These are phyloP conservation scores for Oldenlandia corymbosa DNA, from an alignment of 257 asterid genomes.

Conservation along the genomic window DNA sequence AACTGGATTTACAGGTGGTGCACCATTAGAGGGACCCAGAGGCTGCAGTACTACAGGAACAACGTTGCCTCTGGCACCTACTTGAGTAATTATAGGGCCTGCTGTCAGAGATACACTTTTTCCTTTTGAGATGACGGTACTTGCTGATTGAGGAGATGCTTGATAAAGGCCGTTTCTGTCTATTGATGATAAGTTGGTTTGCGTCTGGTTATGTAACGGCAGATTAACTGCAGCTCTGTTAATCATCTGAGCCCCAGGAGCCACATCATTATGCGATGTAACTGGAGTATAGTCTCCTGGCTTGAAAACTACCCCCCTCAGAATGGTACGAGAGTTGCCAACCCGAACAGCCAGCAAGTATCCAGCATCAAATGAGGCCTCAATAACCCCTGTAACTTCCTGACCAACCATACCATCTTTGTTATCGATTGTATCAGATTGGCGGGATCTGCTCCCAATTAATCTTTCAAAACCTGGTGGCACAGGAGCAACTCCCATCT, in stretches of 20 bases:
- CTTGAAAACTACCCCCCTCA: conserved; percentile 82
- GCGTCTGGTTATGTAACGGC: conserved; percentile 32
- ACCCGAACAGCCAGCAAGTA: conserved; percentile 66
- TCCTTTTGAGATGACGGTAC: conserved; percentile 33
- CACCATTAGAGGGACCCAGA: conserved; percentile 31
- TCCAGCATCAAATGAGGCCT: conserved; percentile 86
- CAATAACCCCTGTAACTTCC: conserved; percentile 76
- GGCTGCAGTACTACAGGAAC: conserved; percentile 67
- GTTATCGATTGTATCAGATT: conserved; percentile 19
- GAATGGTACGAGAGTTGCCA: conserved; percentile 51
- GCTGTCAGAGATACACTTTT: conserved; percentile 23
- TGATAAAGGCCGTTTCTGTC: conserved; percentile 17
- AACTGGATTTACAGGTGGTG: conserved; percentile 18
- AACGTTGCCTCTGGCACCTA: conserved; percentile 50
- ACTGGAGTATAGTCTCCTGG: conserved; percentile 74
- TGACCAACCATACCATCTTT: conserved; percentile 53
- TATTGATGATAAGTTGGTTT: conserved; percentile 4
- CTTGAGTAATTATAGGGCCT: conserved; percentile 44
- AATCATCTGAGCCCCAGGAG: conserved; percentile 73
- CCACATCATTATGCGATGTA: conserved; percentile 71
- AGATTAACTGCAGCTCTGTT: conserved; percentile 39
- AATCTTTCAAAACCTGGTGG: conserved; percentile 48
- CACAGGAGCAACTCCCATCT: conserved; percentile 16
- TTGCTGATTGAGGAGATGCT: conserved; percentile 18
- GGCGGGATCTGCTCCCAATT: conserved; percentile 29